Evolutionary conservation across 495 filamentous ascomycete genomes (phyloP), one percentile per base, ranked within the genome.

Genomic region (Physcia stellaris): DNA sequence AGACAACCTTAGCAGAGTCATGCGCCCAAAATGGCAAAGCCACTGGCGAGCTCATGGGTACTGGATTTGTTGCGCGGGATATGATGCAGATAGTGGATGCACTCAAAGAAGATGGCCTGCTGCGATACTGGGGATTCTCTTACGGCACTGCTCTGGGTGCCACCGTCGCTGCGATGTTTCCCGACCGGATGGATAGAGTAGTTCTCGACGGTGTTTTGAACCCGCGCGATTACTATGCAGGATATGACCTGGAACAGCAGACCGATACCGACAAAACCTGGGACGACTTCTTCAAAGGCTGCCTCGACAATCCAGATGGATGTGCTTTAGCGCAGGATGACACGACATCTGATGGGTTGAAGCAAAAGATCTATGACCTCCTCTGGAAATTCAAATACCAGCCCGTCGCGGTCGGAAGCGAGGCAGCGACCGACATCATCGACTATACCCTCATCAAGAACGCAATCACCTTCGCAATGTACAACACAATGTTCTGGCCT

Each of bases 41-140:
- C 23, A 56, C 27, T 7, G 56, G 48, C 12, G 29, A 36, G 21
- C 41, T 57, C n/a, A 43, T 64, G 13, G 54, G 60, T 16, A 63
- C 58, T 1, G 51, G 59, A 1, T 66, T 58, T 31, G 54, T 58
- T 18, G 59, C 57, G 13, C 45, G 63, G 39, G 60, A 66, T 40
- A 48, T 64, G 31, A 60, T 71, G 56, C 40, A 49, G 15, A 51
- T 64, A 21, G 60, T 63, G 7, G 59, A 65, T 42, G 55, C 61
- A 7, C 36, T 67, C 4, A 55, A 47, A 34, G 53, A 65, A 22
- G 59, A 67, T 40, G 63, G 66, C 1, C 7, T 67, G 41, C 29
- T 70, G 16, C 46, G 61, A 34, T 69, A 59, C 39, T 69, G 57
- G 62, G 65, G 63, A 2, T 51, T 60, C 31, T 64, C 61, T 4